phyloP scores from a whole-genome alignment of 2,329 filamentous ascomycete species.

The Parascedosporium putredinis region DNA sequence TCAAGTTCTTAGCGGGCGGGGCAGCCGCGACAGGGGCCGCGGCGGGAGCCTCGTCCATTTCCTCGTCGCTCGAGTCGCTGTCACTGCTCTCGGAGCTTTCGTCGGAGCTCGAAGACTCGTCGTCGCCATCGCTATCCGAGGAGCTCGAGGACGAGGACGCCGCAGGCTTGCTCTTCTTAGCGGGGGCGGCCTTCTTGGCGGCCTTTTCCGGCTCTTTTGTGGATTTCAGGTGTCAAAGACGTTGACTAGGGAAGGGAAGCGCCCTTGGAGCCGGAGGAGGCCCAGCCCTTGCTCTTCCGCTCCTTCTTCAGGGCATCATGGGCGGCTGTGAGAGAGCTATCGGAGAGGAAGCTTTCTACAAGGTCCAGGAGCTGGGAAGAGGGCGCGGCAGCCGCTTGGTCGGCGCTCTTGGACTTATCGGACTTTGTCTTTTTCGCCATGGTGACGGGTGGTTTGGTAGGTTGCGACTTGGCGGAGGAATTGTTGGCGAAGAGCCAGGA shows the following conservation, averaged over 20 bases:
- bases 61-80: slow-evolving; percentile 15
- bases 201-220: neutral
- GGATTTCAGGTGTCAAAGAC: neutral
- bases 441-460: slow-evolving; percentile 11
- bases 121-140: slow-evolving; percentile 13
- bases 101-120: slow-evolving; percentile 13
- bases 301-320: slow-evolving; percentile 55
- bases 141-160: slow-evolving; percentile 12
- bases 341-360: slow-evolving; percentile 54
- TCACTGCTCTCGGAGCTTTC: slow-evolving; percentile 10
- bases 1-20: slow-evolving; percentile 8
- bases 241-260: slow-evolving; percentile 29
- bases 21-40: slow-evolving; percentile 19
- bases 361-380: slow-evolving; percentile 55
- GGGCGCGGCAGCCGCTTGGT: slow-evolving; percentile 16
- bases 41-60: slow-evolving; percentile 17
- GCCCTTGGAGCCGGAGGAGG: slow-evolving; percentile 17
- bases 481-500: slow-evolving; percentile 35
- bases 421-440: slow-evolving; percentile 23
- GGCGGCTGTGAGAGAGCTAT: slow-evolving; percentile 53
- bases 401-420: slow-evolving; percentile 13
- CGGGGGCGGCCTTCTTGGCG: neutral
- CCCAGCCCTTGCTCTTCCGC: slow-evolving; percentile 41
- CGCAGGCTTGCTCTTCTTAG: neutral
- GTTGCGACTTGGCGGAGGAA: slow-evolving; percentile 15